Evolutionary conservation across 352 stramenopile species (phyloP).

Genomic region (Phytophthora vignae): DNA sequence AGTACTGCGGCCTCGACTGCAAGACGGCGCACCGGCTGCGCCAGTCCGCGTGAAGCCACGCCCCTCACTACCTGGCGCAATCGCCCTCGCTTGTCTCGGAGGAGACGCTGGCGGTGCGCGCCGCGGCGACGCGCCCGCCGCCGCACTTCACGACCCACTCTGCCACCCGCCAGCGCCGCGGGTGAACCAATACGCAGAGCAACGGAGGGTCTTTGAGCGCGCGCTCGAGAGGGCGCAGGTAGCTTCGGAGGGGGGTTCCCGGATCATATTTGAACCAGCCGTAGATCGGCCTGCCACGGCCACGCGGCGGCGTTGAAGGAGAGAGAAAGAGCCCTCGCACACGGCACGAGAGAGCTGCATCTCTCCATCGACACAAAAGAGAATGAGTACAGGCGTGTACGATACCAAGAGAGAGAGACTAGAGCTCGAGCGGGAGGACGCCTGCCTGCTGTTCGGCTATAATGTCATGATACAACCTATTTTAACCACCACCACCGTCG

Average conservation of each 20-base stretch:
- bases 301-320: slow-evolving; percentile 10
- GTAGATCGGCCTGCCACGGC: not conserved
- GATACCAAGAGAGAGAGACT: slow-evolving; percentile 9
- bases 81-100: slow-evolving; percentile 32
- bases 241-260: slow-evolving; percentile 19
- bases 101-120: slow-evolving; percentile 27
- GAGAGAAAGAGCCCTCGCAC: not conserved
- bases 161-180: slow-evolving; percentile 1
- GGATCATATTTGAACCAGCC: slow-evolving; percentile 8
- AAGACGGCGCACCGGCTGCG: slow-evolving; percentile 63
- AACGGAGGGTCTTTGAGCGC: not conserved
- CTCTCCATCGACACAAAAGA: not conserved
- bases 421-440: not conserved
- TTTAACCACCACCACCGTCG: slow-evolving; percentile 18
- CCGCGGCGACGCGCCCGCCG: slow-evolving; percentile 24
- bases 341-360: slow-evolving; percentile 12
- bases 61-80: slow-evolving; percentile 37
- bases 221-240: slow-evolving; percentile 23
- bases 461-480: slow-evolving; percentile 42
- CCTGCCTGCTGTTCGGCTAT: slow-evolving; percentile 11
- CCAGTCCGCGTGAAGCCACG: slow-evolving; percentile 43
- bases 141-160: slow-evolving; percentile 36
- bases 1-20: slow-evolving; percentile 77
- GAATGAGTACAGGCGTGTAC: slow-evolving; percentile 21
- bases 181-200: not conserved